phyloP scores from a whole-genome alignment of 2,329 filamentous ascomycete species.

The Diplocarpon mali region DNA sequence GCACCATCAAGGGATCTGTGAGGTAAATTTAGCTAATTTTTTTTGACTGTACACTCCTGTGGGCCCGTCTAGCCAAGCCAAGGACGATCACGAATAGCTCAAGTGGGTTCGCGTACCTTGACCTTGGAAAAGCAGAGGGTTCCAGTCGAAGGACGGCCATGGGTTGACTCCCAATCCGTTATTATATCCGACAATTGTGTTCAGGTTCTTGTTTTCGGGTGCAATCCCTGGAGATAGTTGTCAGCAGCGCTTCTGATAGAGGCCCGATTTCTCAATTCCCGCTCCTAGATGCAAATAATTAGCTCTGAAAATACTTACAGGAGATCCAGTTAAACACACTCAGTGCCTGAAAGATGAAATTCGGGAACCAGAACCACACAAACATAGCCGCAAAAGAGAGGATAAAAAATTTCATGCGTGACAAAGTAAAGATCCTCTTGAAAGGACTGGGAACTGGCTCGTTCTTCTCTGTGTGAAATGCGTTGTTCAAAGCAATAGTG shows the following conservation, averaged over 20 bases:
- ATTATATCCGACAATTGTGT: slow-evolving; percentile 29
- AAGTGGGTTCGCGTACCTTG: not conserved
- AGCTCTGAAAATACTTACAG: slow-evolving; percentile 17
- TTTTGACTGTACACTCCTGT: too few species aligned
- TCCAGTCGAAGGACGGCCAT: slow-evolving; percentile 35
- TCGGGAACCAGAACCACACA: slow-evolving; percentile 40
- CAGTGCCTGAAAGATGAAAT: slow-evolving; percentile 37
- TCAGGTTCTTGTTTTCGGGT: slow-evolving; percentile 31
- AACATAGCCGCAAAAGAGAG: slow-evolving; percentile 36
- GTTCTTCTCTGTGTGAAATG: slow-evolving; percentile 31
- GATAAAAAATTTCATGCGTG: slow-evolving; percentile 36
- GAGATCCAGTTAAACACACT: slow-evolving; percentile 41
- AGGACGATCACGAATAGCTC: too few species aligned
- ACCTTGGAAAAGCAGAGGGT: slow-evolving; percentile 20
- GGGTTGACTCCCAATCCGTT: slow-evolving; percentile 34
- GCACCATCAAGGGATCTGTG: slow-evolving; percentile 53
- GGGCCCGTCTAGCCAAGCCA: too few species aligned
- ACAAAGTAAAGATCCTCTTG: slow-evolving; percentile 31
- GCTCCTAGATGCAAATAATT: too few species aligned
- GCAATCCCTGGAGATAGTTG: slow-evolving; percentile 31
- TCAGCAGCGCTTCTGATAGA: not conserved
- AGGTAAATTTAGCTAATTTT: too few species aligned
- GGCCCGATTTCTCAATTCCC: too few species aligned
- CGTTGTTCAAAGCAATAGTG: slow-evolving; percentile 36
- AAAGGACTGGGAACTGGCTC: slow-evolving; percentile 31